phyloP scores from a whole-genome alignment of 192 early-diverging fungal genomes.

The Backusella macrospora region DNA sequence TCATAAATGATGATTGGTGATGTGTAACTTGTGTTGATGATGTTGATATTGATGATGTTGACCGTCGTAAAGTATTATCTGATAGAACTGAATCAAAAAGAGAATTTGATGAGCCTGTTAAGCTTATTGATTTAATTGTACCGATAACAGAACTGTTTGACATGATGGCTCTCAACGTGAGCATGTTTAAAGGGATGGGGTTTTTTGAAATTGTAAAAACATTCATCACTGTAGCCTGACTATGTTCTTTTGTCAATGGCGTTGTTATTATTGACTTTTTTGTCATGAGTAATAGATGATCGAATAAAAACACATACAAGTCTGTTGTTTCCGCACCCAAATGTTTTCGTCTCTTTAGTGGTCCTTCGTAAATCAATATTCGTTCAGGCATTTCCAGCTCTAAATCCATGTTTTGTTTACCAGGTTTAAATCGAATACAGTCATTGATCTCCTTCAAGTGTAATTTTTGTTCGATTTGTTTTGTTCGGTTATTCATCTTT shows the following conservation, averaged over 20 bases:
- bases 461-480: not conserved
- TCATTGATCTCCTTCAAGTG: slow-evolving; percentile 29
- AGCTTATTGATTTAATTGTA: not conserved
- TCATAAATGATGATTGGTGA: slow-evolving; percentile 54
- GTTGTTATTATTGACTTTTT: slow-evolving; percentile 50
- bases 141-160: not conserved
- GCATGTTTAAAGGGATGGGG: slow-evolving; percentile 80
- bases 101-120: not conserved
- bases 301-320: slow-evolving; percentile 83
- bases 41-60: slow-evolving; percentile 17
- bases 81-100: not conserved
- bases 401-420: slow-evolving; percentile 38
- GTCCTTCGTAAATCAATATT: slow-evolving; percentile 76
- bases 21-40: slow-evolving; percentile 37
- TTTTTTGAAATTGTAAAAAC: slow-evolving; percentile 62
- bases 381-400: slow-evolving; percentile 71
- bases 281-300: slow-evolving; percentile 82
- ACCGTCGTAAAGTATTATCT: slow-evolving; percentile 1
- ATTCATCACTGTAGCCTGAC: not conserved
- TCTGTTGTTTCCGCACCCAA: slow-evolving; percentile 58
- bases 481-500: slow-evolving; percentile 27
- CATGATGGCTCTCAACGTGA: slow-evolving; percentile 30
- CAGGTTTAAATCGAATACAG: slow-evolving; percentile 14
- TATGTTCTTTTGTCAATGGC: not conserved
- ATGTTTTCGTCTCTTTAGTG: slow-evolving; percentile 50